Conservation (phyloP, 129 eudicot genomes). For the Helianthus annuus region HanXRQr2.0-SUNRISE NC_035448.2:1050441-1050940, state of each 20-base stretch:
- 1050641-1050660: constrained; percentile 61
- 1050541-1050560: constrained; percentile 70
- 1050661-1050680: constrained; percentile 91
- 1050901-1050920: constrained; percentile 34
- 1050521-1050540: constrained; percentile 81
- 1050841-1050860: constrained; percentile 41
- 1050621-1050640: neutral
- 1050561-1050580: constrained; percentile 8
- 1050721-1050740: constrained; percentile 98
- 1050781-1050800: neutral
- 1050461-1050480: constrained; percentile 71
- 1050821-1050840: neutral
- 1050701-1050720: constrained; percentile 85
- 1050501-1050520: constrained; percentile 87
- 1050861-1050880: constrained; percentile 93
- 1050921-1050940: constrained; percentile 11
- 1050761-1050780: constrained; percentile 11
- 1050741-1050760: constrained; percentile 90
- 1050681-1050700: constrained; percentile 84
- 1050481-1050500: constrained; percentile 99
- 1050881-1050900: constrained; percentile 95
- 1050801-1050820: neutral
- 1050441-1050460: neutral
- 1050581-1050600: neutral
- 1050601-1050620: neutral